Conservation (phyloP, 2,329 filamentous ascomycete genomes). For the Diaporthe ampelina region DNA sequence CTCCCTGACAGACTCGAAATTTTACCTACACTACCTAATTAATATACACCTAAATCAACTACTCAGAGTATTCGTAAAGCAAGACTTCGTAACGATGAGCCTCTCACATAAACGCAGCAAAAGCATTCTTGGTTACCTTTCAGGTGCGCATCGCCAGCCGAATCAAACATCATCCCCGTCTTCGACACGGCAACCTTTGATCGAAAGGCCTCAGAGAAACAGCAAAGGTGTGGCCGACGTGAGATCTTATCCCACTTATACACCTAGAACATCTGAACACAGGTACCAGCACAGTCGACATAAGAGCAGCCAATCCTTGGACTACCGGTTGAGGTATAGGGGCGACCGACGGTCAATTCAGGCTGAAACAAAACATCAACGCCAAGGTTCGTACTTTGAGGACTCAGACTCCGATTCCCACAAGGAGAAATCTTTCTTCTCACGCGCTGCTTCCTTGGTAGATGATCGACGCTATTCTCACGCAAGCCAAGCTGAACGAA, state of each 20-base stretch:
- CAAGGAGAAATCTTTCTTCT: neutral
- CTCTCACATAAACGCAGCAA: neutral
- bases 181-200: neutral
- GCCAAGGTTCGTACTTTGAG: slow-evolving; percentile 9
- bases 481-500: neutral
- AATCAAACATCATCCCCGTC: neutral
- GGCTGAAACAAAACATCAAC: neutral
- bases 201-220: neutral
- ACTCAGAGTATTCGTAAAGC: neutral
- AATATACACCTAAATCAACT: neutral
- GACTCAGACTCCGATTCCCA: neutral
- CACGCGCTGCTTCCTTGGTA: neutral
- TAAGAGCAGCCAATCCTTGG: neutral
- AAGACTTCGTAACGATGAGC: neutral
- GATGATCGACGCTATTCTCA: neutral
- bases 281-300: neutral
- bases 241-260: neutral
- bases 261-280: neutral
- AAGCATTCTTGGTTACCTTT: neutral
- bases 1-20: neutral
- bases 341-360: neutral
- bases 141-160: neutral
- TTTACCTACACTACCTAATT: neutral
- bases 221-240: neutral
- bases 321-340: neutral